Percentiles rank a stretch among this genome's conserved stretches.
Conservation (phyloP, 768 basidiomycete genomes). For the Suillus weaverae region DNA sequence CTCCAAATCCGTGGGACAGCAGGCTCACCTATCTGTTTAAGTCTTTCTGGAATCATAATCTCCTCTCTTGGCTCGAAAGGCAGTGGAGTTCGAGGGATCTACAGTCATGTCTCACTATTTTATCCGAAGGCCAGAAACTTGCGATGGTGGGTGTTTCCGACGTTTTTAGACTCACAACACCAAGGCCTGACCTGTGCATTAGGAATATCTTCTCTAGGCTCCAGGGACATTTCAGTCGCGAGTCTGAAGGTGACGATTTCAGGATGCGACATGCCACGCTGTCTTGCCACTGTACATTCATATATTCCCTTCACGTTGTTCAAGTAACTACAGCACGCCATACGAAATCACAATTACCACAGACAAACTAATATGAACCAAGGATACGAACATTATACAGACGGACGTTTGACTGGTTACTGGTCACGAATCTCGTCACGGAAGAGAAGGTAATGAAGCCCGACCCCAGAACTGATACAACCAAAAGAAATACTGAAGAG, state of each 20-base stretch:
- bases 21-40: background rate
- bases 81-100: background rate
- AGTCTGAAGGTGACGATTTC: too few species aligned
- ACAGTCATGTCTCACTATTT: background rate
- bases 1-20: background rate
- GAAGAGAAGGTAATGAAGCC: constrained; percentile 12
- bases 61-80: background rate
- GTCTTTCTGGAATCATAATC: background rate
- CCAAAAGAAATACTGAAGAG: constrained; percentile 10
- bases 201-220: background rate
- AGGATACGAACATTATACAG: constrained; percentile 14
- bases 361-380: too few species aligned
- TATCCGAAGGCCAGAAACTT: background rate
- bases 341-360: background rate
- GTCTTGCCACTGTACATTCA: background rate
- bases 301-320: background rate
- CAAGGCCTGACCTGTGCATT: background rate
- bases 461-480: constrained; percentile 10
- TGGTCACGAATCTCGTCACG: constrained; percentile 13
- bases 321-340: background rate
- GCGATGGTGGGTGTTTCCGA: background rate
- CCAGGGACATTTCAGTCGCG: too few species aligned
- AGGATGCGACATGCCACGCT: too few species aligned
- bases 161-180: background rate
- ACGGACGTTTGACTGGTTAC: constrained; percentile 7